A percentile compares a stretch with the other conserved stretches of the same genome.
These are phyloP conservation scores for Dipodascus geniculatus DNA, from an alignment of 805 yeast species.

Conservation along the genomic window DNA sequence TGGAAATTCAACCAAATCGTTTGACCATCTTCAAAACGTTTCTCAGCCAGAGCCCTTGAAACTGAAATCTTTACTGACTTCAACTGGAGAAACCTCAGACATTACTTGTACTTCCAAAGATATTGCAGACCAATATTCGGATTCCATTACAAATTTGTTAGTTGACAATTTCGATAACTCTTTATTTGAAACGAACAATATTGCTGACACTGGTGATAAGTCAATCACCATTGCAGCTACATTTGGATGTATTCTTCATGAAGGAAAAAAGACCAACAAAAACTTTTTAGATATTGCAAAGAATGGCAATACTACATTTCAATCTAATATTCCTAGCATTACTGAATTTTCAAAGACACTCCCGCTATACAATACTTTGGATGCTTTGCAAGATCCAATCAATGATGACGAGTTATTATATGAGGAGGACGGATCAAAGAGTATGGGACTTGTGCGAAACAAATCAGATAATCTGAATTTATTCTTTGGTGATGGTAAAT, in stretches of 20 bases:
- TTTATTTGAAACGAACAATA: neutral
- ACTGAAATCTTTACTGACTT: neutral
- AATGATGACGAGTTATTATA: neutral
- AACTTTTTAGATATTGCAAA: neutral
- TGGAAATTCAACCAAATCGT: neutral
- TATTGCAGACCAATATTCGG: neutral
- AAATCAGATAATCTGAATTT: neutral
- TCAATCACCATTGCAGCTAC: constrained; percentile 22
- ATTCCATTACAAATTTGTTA: neutral
- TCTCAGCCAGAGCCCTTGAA: neutral
- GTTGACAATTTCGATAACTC: neutral
- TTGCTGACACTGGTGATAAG: neutral
- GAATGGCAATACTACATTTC: constrained; percentile 14
- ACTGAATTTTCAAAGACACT: constrained; percentile 16
- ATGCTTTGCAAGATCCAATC: constrained; percentile 16
- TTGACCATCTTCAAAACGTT: neutral
- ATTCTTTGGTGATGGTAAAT: neutral
- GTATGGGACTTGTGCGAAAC: neutral
- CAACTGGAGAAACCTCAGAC: neutral
- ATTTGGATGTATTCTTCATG: constrained; percentile 19
- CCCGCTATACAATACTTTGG: constrained; percentile 12
- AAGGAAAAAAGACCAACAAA: neutral
- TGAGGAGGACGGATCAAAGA: neutral
- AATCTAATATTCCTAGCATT: constrained; percentile 21
- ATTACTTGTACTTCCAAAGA: neutral